phyloP scores from a whole-genome alignment of 257 asterid genomes.

The Hygrophila difformis region DNA sequence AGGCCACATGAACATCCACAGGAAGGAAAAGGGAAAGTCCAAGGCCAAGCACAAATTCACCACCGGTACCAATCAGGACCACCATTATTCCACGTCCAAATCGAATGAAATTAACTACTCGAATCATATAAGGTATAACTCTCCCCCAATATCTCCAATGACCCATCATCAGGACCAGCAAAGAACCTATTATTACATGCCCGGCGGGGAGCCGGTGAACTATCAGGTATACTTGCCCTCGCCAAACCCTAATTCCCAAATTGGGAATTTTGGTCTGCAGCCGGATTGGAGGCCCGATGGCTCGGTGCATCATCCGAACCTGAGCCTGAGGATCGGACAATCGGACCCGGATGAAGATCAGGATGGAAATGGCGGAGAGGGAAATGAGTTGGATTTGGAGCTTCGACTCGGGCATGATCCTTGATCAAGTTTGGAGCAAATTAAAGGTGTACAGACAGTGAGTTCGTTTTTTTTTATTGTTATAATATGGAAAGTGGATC shows the following conservation, averaged over 20 bases:
- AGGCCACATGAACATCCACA: constrained; percentile 89
- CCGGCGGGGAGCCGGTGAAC: constrained; percentile 22
- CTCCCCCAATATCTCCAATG: too few species aligned
- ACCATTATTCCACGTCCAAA: too few species aligned
- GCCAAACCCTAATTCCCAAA: constrained; percentile 37
- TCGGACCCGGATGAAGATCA: constrained; percentile 14
- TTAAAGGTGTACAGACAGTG: too few species aligned
- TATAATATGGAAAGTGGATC: too few species aligned
- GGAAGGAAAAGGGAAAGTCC: constrained; percentile 54
- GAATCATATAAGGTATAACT: too few species aligned
- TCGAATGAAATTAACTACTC: too few species aligned
- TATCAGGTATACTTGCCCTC: constrained; percentile 46
- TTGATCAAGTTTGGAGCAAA: constrained; percentile 11
- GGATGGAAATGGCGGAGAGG: constrained; percentile 21
- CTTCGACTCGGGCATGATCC: constrained; percentile 74
- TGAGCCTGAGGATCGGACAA: constrained; percentile 33
- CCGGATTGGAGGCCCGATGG: constrained; percentile 13
- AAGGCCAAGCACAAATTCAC: constrained; percentile 44
- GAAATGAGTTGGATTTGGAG: constrained; percentile 70
- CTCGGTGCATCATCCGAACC: constrained; percentile 19
- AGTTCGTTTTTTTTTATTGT: too few species aligned
- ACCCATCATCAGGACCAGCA: constrained; percentile 9
- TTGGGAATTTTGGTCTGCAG: constrained; percentile 13
- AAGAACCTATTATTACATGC: constrained; percentile 14
- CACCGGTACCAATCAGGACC: background rate